Evolutionary conservation across 352 stramenopile species (phyloP).

Genomic region (Pythium pyrilobum): DNA sequence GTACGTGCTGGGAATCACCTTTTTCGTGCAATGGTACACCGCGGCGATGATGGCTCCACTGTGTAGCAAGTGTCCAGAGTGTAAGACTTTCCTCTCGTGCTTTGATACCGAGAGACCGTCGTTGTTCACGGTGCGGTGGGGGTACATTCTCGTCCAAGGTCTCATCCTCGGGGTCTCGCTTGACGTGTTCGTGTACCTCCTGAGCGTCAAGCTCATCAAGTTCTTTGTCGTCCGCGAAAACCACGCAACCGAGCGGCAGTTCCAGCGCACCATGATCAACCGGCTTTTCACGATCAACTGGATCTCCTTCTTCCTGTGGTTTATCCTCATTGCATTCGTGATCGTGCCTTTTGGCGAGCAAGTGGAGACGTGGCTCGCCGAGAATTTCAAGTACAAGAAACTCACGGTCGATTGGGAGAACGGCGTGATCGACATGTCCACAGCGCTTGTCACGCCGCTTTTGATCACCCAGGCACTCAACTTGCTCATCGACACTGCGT

Average conservation of each 20-base stretch:
- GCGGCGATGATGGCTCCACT: constrained; percentile 81
- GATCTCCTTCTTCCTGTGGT: constrained; percentile 90
- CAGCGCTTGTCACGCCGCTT: constrained; percentile 77
- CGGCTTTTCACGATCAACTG: constrained; percentile 86
- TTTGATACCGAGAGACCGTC: constrained; percentile 72
- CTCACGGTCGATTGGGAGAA: constrained; percentile 80
- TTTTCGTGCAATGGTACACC: constrained; percentile 87
- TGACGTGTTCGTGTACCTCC: constrained; percentile 78
- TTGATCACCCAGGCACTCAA: constrained; percentile 85
- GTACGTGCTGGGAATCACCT: constrained; percentile 74
- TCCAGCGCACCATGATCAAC: constrained; percentile 82
- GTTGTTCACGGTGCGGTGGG: constrained; percentile 72
- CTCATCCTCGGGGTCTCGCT: constrained; percentile 79
- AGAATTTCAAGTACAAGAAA: constrained; percentile 78
- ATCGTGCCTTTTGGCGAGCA: constrained; percentile 80
- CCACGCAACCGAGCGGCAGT: constrained; percentile 73
- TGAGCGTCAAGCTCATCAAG: constrained; percentile 79
- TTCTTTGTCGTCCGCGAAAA: constrained; percentile 84
- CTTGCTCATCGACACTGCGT: constrained; percentile 71
- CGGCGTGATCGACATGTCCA: constrained; percentile 85
- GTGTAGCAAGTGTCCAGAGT: constrained; percentile 69
- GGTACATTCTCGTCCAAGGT: constrained; percentile 81
- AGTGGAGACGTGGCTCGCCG: constrained; percentile 74
- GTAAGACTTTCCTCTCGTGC: constrained; percentile 71
- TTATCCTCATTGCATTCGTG: constrained; percentile 85